phyloP scores from a whole-genome alignment of 257 asterid species.

The Solanum peruvianum region DNA sequence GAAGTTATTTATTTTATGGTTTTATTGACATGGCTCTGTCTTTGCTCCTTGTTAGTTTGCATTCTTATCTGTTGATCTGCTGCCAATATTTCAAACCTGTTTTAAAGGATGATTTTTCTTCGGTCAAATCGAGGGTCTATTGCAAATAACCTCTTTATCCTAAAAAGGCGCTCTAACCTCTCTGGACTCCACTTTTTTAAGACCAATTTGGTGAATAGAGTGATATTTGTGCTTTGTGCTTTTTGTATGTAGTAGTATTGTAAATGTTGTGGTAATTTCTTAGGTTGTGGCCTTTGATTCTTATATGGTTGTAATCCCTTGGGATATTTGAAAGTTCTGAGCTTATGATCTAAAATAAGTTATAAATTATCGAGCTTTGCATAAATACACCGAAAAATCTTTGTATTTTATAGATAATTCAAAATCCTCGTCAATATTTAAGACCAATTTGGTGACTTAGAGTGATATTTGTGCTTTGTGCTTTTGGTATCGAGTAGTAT shows the following conservation, averaged over 20 bases:
- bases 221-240: neutral
- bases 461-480: neutral
- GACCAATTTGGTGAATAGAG: neutral
- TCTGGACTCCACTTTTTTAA: neutral
- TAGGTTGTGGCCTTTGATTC: neutral
- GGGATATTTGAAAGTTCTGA: too few species aligned
- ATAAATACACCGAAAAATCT: too few species aligned
- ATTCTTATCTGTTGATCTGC: too few species aligned
- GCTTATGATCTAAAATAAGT: neutral
- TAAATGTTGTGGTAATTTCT: neutral
- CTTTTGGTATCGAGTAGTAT: neutral
- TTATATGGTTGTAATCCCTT: too few species aligned
- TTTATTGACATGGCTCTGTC: neutral
- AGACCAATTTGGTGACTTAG: neutral
- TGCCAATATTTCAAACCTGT: neutral
- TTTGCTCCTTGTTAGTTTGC: neutral
- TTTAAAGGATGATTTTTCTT: neutral
- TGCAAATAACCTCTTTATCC: neutral
- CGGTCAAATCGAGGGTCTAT: accelerated
- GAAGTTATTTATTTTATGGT: neutral
- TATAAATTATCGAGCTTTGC: neutral
- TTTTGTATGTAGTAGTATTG: neutral
- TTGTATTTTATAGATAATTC: neutral
- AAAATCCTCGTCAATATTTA: neutral
- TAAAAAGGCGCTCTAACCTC: neutral